Evolutionary conservation across 2,329 filamentous ascomycete genomes (phyloP), one percentile per base, ranked within the genome.

Genomic region (Arthrocladium fulminans): DNA sequence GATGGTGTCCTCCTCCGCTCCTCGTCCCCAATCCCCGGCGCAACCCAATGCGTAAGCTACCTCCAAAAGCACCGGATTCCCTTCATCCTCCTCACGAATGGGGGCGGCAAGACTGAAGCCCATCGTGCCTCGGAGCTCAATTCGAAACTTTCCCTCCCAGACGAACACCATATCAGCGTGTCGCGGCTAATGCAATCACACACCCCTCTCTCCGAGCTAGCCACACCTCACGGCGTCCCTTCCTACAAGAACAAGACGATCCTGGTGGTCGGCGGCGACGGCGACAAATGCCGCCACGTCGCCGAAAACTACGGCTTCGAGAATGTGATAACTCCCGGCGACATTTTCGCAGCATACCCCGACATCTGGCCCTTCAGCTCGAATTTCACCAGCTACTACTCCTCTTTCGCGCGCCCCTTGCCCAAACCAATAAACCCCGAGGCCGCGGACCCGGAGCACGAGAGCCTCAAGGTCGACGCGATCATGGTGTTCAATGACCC

Each of bases 401-500:
- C 64, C 56, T 34, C 45, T 5, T 61, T 71, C 66, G 53, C 68
- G 52, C 45, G 60, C 44, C 62, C 63, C 47, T 50, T 68, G 23
- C 58, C 65, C 20, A 56, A 64, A 38, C 65, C 63, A 5, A 58
- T 67, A 41, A 61, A 63, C 13, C 69, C 72, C 51, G 72, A 65
- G 2, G 66, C 65, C 1, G 35, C 38, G 10, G 41, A 44, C 19
- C 52, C 56, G 10, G 40, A 50, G 17, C 12, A 27, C 17, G 68
- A 70, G 12, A 74, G 72, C 15, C 74, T 90, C 41, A 88, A 87
- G 58, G 84, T 98, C 57, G 88, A 94, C 61, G 88, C 89, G 23
- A 80, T 97, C 23, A 84, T 97, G 60, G 84, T 96, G 5, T 96
- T 90, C 75, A 94, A 95, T 64, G 92, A 97, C 66, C 89, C 92